phyloP scores from a whole-genome alignment of 352 stramenopile species.

The Globisporangium solare region DNA sequence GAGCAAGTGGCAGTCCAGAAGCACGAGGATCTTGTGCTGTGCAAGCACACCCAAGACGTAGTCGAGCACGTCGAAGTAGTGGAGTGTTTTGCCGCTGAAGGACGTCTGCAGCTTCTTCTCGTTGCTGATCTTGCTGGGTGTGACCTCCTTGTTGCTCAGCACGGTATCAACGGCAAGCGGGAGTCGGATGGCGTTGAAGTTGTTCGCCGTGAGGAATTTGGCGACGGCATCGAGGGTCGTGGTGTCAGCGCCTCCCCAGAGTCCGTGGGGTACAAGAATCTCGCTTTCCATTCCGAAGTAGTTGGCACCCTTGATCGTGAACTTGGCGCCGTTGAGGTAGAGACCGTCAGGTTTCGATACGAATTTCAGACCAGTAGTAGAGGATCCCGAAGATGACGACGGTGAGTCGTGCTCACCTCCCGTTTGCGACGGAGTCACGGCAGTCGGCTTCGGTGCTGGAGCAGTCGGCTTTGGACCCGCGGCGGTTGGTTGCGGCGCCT shows the following conservation, averaged over 20 bases:
- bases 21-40: constrained; percentile 12
- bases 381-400: too few species aligned
- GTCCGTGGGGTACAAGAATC: constrained; percentile 52
- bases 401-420: too few species aligned
- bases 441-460: too few species aligned
- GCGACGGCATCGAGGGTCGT: constrained; percentile 38
- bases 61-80: constrained; percentile 18
- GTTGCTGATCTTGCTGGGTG: constrained; percentile 15
- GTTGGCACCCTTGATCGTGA: constrained; percentile 51
- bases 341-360: constrained; percentile 16
- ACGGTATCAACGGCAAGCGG: constrained; percentile 44
- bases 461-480: too few species aligned
- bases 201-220: constrained; percentile 27
- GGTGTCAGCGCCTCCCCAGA: constrained; percentile 49
- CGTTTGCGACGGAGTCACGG: too few species aligned
- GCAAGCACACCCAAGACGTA: constrained; percentile 11
- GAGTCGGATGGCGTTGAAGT: constrained; percentile 51
- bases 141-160: constrained; percentile 25
- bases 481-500: too few species aligned
- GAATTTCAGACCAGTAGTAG: too few species aligned
- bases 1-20: constrained; percentile 16
- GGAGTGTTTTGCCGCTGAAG: constrained; percentile 9
- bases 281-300: constrained; percentile 64
- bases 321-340: constrained; percentile 27
- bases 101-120: not conserved